These are phyloP conservation scores for Geoglossum cookeanum DNA, from an alignment of 2,329 filamentous ascomycete genomes.

Conservation along the genomic window DNA sequence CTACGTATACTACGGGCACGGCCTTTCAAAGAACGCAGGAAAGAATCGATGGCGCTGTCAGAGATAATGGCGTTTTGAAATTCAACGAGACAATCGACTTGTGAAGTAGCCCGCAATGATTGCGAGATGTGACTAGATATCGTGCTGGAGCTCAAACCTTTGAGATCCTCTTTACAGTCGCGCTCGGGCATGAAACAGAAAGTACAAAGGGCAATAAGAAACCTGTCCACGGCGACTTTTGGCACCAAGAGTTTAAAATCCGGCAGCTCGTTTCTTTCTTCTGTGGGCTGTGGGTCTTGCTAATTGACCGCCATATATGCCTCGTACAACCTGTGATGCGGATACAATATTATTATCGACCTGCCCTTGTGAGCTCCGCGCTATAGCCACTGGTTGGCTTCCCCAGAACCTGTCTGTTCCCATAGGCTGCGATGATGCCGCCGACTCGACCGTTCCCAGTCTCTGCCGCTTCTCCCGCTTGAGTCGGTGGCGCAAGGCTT, in stretches of 20 bases:
- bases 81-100: slow-evolving; percentile 68
- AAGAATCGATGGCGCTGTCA: slow-evolving; percentile 74
- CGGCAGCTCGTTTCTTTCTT: not conserved
- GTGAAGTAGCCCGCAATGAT: not conserved
- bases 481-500: not conserved
- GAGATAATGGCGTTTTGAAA: slow-evolving; percentile 61
- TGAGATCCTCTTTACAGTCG: not conserved
- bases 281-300: not conserved
- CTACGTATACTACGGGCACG: not conserved
- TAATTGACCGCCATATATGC: slow-evolving; percentile 2
- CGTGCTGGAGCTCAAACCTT: not conserved
- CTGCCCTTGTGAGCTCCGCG: not conserved
- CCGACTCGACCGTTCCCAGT: not conserved
- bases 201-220: not conserved
- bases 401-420: not conserved
- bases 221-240: not conserved
- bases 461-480: not conserved
- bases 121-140: not conserved
- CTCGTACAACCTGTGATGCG: slow-evolving; percentile 3
- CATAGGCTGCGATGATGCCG: not conserved
- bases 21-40: not conserved
- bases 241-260: not conserved
- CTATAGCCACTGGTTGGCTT: not conserved
- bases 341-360: not conserved
- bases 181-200: not conserved